Conservation (phyloP, 768 basidiomycete species). For the Mycena maculata region DNA sequence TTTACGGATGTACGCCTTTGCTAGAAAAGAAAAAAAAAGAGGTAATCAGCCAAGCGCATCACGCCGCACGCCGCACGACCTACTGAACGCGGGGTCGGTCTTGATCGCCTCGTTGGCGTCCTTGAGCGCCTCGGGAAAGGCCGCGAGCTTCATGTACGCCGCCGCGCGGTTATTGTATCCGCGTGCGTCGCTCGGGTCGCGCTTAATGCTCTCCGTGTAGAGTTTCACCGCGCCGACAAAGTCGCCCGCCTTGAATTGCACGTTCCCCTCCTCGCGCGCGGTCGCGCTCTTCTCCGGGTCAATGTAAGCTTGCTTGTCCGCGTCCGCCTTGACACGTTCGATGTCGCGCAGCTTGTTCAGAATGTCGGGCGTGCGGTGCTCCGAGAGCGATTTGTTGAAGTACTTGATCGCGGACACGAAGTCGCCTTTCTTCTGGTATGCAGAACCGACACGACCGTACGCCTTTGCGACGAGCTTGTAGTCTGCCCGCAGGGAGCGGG, state of each 20-base stretch:
- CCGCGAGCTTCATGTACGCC: conserved; percentile 94
- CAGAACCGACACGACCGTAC: conserved; percentile 87
- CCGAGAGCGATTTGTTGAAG: conserved; percentile 93
- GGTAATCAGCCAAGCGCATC: conserved; percentile 8
- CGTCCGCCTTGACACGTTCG: conserved; percentile 83
- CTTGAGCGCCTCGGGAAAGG: conserved; percentile 95
- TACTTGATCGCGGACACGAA: conserved; percentile 84
- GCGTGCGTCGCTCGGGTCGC: conserved; percentile 88
- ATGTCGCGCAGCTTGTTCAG: conserved; percentile 89
- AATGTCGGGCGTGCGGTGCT: conserved; percentile 95
- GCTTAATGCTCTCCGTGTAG: conserved; percentile 97
- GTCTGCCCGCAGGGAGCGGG: conserved; percentile 89
- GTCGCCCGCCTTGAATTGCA: conserved; percentile 90
- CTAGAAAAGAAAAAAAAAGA: conserved; percentile 48
- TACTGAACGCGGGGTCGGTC: conserved; percentile 87
- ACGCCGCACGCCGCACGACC: conserved; percentile 37
- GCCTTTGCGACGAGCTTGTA: conserved; percentile 97
- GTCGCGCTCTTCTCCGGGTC: conserved; percentile 84
- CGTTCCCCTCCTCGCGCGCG: conserved; percentile 94
- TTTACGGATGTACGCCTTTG: conserved; percentile 97
- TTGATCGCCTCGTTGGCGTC: conserved; percentile 95
- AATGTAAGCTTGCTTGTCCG: conserved; percentile 85
- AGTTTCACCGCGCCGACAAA: conserved; percentile 92
- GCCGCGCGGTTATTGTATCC: conserved; percentile 99
- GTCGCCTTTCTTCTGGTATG: conserved; percentile 87